Evolutionary conservation across 768 basidiomycete species (phyloP).

Genomic region (Cubamyces sp.): DNA sequence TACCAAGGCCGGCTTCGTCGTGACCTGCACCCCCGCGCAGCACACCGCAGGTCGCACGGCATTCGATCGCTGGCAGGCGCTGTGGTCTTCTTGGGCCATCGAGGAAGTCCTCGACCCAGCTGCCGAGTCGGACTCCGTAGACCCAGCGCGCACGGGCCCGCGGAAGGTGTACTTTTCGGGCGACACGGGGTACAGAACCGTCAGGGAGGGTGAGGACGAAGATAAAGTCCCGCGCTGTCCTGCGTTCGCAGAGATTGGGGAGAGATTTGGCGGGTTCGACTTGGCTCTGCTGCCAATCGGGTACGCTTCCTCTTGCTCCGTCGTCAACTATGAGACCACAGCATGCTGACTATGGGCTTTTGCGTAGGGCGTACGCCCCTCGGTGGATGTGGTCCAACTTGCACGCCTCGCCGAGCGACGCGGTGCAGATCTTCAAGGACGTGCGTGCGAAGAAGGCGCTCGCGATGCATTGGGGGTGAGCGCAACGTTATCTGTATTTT

Average conservation of each 20-base stretch:
- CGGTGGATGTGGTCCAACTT: conserved; percentile 59
- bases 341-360: not conserved
- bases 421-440: conserved; percentile 69
- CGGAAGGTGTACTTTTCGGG: conserved; percentile 68
- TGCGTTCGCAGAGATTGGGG: conserved; percentile 73
- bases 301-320: too few relatives aligned
- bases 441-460: conserved; percentile 60
- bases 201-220: conserved; percentile 50
- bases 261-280: conserved; percentile 64
- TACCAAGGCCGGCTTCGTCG: conserved; percentile 39
- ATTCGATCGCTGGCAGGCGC: conserved; percentile 55
- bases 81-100: conserved; percentile 72
- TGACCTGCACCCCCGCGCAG: conserved; percentile 67
- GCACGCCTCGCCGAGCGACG: conserved; percentile 70
- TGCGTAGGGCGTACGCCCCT: conserved; percentile 59
- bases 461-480: conserved; percentile 75
- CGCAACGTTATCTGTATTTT: conserved; percentile 2
- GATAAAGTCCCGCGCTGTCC: conserved; percentile 64
- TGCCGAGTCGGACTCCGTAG: conserved; percentile 24
- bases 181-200: conserved; percentile 66
- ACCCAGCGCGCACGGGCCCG: conserved; percentile 34
- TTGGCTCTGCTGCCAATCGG: conserved; percentile 75
- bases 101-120: conserved; percentile 47
- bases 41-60: conserved; percentile 59
- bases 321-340: too few relatives aligned